Base-by-base conservation (phyloP, 768 basidiomycete genomes). In the Daedaleopsis nitida region DNA sequence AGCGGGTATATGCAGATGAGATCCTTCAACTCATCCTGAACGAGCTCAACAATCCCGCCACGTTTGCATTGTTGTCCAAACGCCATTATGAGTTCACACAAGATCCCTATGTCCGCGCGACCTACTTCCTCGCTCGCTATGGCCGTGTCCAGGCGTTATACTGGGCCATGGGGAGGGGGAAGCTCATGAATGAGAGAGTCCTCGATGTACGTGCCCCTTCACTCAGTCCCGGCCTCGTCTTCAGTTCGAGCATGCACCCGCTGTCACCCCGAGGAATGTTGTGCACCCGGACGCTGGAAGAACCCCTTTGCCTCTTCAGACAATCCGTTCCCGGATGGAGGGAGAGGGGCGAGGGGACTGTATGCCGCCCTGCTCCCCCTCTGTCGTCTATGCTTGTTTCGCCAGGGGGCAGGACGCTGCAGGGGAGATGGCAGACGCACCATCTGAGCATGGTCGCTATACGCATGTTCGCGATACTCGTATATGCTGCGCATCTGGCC, bases 81-180 rank as follows among this genome's bases (percentile, higher is more conserved):
- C 86, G 87, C 60, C 81, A 86, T 69, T 71, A 85, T 66, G 70
- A 75, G 12, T 84, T 92, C 74, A 85, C 87, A 12, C 81, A 81
- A 72, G 89, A 89, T 74, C 83, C 89, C 59, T 91, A 90, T 70
- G 84, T 89, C 65, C 82, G 89, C 65, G 88, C 90, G 10, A 83
- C 83, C 69, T 92, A 92, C 74, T 92, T 92, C 73, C 82, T 92
- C 66, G 75, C 79, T 65, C 87, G 89, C 66, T 85, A 89, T 74
- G 91, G 91, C 24, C 78, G 76, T 52, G 80, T 83, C 53, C 83
- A 91, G 68, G 89, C 89, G 53, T 74, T 91, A 68, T 92, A 84
- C 71, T 83, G 84, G 77, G 90, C 90, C n/a, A 74, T 92, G 62
- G 86, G 87, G 19, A 80, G 88, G 60, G 89, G 89, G 19, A 87